A percentile compares a stretch with the other conserved stretches of the same genome.
Evolutionary conservation across 345 rosid species (phyloP).

Genomic region (Mercurialis annua): DNA sequence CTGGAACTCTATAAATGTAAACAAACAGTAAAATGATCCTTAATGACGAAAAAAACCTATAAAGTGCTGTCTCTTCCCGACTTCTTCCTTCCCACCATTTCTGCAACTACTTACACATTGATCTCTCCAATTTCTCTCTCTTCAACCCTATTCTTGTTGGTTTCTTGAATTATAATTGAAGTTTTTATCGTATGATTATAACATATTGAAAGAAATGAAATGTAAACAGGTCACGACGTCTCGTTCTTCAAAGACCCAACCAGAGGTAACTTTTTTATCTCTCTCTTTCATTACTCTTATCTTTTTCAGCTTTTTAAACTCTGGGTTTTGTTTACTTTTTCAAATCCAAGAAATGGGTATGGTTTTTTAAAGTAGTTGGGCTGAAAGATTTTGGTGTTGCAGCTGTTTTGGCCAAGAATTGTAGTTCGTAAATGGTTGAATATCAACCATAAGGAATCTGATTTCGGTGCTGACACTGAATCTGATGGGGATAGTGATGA

Average conservation of each 20-base stretch:
- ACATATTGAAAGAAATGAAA: conserved; percentile 1
- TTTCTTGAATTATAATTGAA: no score
- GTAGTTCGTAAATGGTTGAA: conserved; percentile 82
- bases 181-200: no score
- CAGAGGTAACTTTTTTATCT: conserved; percentile 58
- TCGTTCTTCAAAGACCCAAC: conserved; percentile 33
- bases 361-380: conserved; percentile 36
- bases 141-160: no score
- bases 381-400: conserved; percentile 69
- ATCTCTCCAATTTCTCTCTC: no score
- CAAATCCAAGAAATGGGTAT: neutral
- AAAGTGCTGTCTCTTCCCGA: neutral
- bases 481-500: no score
- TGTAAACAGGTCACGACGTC: conserved; percentile 33
- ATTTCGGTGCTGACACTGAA: conserved; percentile 79
- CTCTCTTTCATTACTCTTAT: neutral
- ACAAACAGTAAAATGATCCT: no score
- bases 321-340: conserved; percentile 8
- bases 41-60: no score
- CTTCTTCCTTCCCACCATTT: neutral
- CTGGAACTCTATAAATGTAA: no score
- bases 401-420: conserved; percentile 77
- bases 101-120: conserved; percentile 9
- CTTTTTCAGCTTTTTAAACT: neutral
- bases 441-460: conserved; percentile 56